Percentiles rank a stretch among this genome's conserved stretches.
phyloP scores from a whole-genome alignment of 208 protist species.

The Wallacemonas rigidus region DNA sequence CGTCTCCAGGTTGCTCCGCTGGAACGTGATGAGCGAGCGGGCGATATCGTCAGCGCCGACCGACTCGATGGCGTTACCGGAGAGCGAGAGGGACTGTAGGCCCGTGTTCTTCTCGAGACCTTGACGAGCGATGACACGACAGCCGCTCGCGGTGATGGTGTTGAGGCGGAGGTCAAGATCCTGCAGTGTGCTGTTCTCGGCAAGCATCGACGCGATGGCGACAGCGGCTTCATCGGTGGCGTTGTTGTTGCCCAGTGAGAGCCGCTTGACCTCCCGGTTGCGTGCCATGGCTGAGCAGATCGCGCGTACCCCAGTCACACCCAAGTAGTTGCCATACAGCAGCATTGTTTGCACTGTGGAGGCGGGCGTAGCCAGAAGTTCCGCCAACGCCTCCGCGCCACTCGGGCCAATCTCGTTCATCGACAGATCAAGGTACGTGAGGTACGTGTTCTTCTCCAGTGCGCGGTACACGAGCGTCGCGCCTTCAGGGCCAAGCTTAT shows the following conservation, averaged over 20 bases:
- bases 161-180: slow-evolving; percentile 82
- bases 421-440: slow-evolving; percentile 84
- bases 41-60: slow-evolving; percentile 70
- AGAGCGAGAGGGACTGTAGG: slow-evolving; percentile 53
- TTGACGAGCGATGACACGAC: slow-evolving; percentile 50
- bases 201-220: slow-evolving; percentile 72
- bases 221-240: slow-evolving; percentile 61
- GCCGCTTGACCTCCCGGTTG: slow-evolving; percentile 61
- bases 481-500: slow-evolving; percentile 85
- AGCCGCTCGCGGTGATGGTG: slow-evolving; percentile 56
- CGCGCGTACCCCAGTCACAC: slow-evolving; percentile 37
- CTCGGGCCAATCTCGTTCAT: slow-evolving; percentile 82
- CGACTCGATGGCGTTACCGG: slow-evolving; percentile 74
- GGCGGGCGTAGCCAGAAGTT: slow-evolving; percentile 54
- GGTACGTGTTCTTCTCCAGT: slow-evolving; percentile 84
- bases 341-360: slow-evolving; percentile 52
- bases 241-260: slow-evolving; percentile 86
- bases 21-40: slow-evolving; percentile 50
- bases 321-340: slow-evolving; percentile 84
- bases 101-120: slow-evolving; percentile 74
- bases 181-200: slow-evolving; percentile 69
- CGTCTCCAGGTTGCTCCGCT: slow-evolving; percentile 50
- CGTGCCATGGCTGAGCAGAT: slow-evolving; percentile 56
- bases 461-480: slow-evolving; percentile 57
- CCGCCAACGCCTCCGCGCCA: slow-evolving; percentile 63